Evolutionary conservation across 805 yeast species (phyloP).

Genomic region (Yarrowia osloensis): DNA sequence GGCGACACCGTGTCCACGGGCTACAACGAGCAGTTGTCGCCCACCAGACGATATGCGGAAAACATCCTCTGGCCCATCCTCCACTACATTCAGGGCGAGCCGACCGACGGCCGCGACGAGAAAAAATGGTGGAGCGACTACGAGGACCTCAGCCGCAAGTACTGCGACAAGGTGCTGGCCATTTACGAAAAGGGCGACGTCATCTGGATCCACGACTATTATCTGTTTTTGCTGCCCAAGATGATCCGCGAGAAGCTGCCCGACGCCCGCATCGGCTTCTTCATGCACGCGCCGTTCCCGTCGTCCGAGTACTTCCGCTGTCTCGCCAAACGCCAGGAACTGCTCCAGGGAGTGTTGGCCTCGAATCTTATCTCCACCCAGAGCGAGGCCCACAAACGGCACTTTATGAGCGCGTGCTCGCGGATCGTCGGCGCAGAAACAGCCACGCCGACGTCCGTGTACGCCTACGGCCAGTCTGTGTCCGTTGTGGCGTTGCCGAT

Average conservation of each 20-base stretch:
- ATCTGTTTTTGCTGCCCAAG: constrained; percentile 77
- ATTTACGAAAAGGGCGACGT: constrained; percentile 86
- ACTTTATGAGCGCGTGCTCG: constrained; percentile 86
- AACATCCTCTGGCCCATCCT: constrained; percentile 90
- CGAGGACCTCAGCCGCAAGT: constrained; percentile 86
- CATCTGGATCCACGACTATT: constrained; percentile 91
- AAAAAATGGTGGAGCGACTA: constrained; percentile 85
- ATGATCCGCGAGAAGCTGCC: constrained; percentile 76
- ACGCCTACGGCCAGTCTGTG: constrained; percentile 75
- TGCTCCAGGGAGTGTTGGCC: constrained; percentile 92
- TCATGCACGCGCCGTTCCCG: constrained; percentile 91
- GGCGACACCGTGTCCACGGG: constrained; percentile 14
- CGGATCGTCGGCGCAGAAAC: constrained; percentile 80
- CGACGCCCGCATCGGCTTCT: constrained; percentile 72
- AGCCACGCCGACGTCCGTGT: constrained; percentile 48
- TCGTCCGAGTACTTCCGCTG: constrained; percentile 92
- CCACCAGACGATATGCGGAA: constrained; percentile 92
- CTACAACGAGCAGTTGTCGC: constrained; percentile 62
- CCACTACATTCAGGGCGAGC: constrained; percentile 84
- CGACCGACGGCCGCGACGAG: constrained; percentile 68
- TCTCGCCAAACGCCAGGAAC: constrained; percentile 75
- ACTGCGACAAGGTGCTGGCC: constrained; percentile 71
- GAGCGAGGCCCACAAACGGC: constrained; percentile 81
- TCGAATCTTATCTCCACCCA: constrained; percentile 86
- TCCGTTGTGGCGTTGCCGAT: constrained; percentile 78